phyloP scores from a whole-genome alignment of 495 filamentous ascomycete genomes.

The Durotheca rogersii region DNA sequence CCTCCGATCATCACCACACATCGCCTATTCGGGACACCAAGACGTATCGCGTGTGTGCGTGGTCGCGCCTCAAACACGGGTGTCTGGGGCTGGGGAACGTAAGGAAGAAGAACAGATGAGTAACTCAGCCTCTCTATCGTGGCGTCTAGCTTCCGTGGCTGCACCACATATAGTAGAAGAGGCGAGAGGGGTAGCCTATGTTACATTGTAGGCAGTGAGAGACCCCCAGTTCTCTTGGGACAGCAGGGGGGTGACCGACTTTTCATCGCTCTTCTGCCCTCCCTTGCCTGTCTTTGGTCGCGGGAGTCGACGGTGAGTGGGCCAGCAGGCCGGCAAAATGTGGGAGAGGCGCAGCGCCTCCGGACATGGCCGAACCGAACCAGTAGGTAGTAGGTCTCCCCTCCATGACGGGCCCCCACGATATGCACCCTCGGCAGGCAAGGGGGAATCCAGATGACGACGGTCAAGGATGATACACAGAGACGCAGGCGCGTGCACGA shows the following conservation, averaged over 20 bases:
- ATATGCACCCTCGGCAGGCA: no score
- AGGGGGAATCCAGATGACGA: neutral
- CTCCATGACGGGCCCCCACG: no score
- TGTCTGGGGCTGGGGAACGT: no score
- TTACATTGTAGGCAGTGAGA: neutral
- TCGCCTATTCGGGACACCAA: no score
- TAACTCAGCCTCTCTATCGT: slow-evolving; percentile 1
- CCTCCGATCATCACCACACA: no score
- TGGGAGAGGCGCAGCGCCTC: slow-evolving; percentile 25
- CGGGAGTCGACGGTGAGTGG: slow-evolving; percentile 19
- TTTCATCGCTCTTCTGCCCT: slow-evolving; percentile 6
- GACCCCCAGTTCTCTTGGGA: slow-evolving; percentile 19
- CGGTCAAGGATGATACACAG: neutral
- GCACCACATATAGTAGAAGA: no score
- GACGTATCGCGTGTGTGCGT: no score
- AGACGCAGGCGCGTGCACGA: neutral
- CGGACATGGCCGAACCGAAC: slow-evolving; percentile 27
- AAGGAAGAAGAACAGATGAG: no score
- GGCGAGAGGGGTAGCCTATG: no score
- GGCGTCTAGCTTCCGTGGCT: slow-evolving; percentile 1
- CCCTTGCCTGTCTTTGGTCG: neutral
- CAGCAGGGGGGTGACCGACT: slow-evolving; percentile 25
- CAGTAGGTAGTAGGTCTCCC: neutral
- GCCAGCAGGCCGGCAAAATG: slow-evolving; percentile 19
- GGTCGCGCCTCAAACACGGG: no score